These are phyloP conservation scores for Albatrellus ellisii DNA, from an alignment of 768 basidiomycete genomes.

Conservation along the genomic window DNA sequence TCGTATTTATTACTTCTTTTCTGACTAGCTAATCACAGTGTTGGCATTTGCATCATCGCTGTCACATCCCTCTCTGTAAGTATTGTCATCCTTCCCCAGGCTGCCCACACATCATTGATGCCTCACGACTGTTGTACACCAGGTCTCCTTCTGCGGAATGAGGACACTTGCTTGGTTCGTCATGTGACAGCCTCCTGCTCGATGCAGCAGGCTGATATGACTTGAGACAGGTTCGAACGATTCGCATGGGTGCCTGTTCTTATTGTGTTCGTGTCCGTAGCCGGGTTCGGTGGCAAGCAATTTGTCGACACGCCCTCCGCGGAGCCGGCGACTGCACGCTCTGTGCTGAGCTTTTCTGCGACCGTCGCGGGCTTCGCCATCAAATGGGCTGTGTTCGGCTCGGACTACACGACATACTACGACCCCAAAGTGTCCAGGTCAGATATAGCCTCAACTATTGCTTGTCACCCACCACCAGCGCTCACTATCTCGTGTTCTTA, in stretches of 20 bases:
- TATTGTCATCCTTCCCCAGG: background rate
- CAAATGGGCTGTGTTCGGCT: constrained; percentile 44
- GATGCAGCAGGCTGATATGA: background rate
- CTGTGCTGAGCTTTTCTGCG: constrained; percentile 52
- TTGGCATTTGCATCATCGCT: constrained; percentile 74
- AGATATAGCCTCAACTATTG: background rate
- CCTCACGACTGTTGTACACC: background rate
- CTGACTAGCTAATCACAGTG: constrained; percentile 13
- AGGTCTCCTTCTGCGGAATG: constrained; percentile 58
- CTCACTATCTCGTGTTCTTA: constrained; percentile 14
- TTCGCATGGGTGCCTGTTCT: constrained; percentile 68
- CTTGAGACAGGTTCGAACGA: constrained; percentile 48
- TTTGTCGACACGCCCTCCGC: constrained; percentile 35
- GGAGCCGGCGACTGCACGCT: constrained; percentile 37
- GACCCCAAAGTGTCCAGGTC: constrained; percentile 44
- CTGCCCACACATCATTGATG: too few relatives aligned
- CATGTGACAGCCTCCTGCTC: background rate
- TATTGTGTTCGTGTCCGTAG: constrained; percentile 56
- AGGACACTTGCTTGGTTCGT: constrained; percentile 43
- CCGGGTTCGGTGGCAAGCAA: constrained; percentile 66
- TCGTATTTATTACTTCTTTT: background rate
- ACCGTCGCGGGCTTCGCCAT: constrained; percentile 65
- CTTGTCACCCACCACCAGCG: background rate
- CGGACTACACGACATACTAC: constrained; percentile 70
- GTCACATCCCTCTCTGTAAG: constrained; percentile 44